Conservation (phyloP, 1,284 basidiomycete species). For the Malassezia restricta region DNA sequence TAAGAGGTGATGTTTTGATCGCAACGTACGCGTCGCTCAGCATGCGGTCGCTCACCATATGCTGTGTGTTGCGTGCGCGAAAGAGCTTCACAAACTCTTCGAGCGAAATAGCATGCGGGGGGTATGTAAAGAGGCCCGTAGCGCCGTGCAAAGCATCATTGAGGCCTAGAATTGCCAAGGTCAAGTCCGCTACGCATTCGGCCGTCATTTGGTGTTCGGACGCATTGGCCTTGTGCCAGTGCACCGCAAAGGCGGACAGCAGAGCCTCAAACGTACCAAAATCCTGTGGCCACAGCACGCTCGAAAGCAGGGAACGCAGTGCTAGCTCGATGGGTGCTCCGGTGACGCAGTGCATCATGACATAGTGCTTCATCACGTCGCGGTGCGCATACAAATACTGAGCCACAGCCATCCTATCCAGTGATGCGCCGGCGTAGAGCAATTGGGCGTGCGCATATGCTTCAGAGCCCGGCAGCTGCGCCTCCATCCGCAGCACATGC, state of each 20-base stretch:
- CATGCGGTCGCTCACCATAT: slow-evolving; percentile 32
- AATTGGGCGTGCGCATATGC: slow-evolving; percentile 56
- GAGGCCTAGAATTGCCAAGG: slow-evolving; percentile 71
- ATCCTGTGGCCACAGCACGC: slow-evolving; percentile 60
- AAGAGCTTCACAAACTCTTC: slow-evolving; percentile 27
- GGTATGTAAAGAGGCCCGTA: slow-evolving; percentile 20
- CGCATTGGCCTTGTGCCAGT: slow-evolving; percentile 77
- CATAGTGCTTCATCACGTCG: slow-evolving; percentile 64
- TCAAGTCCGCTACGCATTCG: slow-evolving; percentile 52
- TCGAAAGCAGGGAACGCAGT: slow-evolving; percentile 69
- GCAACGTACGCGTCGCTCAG: slow-evolving; percentile 32
- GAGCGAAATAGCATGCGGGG: slow-evolving; percentile 18
- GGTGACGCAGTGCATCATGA: slow-evolving; percentile 72
- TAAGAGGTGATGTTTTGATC: slow-evolving; percentile 26
- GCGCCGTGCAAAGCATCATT: slow-evolving; percentile 51
- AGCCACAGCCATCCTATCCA: slow-evolving; percentile 72
- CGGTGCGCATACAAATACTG: slow-evolving; percentile 67
- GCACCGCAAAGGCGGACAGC: slow-evolving; percentile 60
- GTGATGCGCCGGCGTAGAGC: slow-evolving; percentile 68
- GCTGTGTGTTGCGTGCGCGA: slow-evolving; percentile 23
- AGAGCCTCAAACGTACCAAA: slow-evolving; percentile 58
- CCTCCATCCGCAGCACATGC: slow-evolving; percentile 32
- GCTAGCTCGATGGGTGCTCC: slow-evolving; percentile 77
- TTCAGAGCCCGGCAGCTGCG: slow-evolving; percentile 18
- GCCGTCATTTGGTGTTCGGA: slow-evolving; percentile 25